These are phyloP conservation scores for Zygosaccharomyces kombuchaensis DNA, from an alignment of 805 yeast species.

Conservation along the genomic window DNA sequence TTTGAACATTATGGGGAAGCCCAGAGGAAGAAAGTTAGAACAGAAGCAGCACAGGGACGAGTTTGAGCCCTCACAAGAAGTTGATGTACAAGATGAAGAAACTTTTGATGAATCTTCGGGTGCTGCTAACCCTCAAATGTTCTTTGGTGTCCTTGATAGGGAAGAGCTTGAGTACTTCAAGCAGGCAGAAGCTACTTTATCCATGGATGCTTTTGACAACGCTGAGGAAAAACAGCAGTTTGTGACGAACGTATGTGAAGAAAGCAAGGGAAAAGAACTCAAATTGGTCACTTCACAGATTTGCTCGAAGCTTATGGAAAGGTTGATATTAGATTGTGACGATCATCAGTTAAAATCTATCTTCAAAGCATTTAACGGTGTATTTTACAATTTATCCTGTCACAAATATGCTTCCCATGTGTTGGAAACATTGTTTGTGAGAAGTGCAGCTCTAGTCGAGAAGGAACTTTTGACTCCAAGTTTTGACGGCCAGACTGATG, in stretches of 20 bases:
- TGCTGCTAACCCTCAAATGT: constrained; percentile 38
- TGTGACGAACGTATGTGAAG: constrained; percentile 74
- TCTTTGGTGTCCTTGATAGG: constrained; percentile 83
- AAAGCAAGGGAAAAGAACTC: constrained; percentile 82
- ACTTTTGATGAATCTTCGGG: constrained; percentile 11
- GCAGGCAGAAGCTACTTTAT: constrained; percentile 82
- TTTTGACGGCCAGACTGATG: constrained; percentile 35
- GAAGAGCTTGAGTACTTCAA: constrained; percentile 87
- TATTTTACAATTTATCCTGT: constrained; percentile 67
- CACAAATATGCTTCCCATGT: constrained; percentile 95
- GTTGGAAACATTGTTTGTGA: constrained; percentile 74
- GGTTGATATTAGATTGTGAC: constrained; percentile 65
- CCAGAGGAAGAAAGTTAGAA: constrained; percentile 42
- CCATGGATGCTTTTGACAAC: constrained; percentile 70
- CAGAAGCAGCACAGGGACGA: constrained; percentile 28
- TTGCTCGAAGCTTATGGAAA: constrained; percentile 87
- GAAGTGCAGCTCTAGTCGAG: constrained; percentile 70
- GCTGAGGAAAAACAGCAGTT: constrained; percentile 72
- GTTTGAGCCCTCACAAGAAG: constrained; percentile 18
- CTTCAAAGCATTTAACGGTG: constrained; percentile 65
- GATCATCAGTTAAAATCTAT: constrained; percentile 62
- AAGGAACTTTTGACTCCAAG: constrained; percentile 55
- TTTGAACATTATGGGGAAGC: constrained; percentile 24
- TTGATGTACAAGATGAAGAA: constrained; percentile 6
- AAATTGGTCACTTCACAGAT: constrained; percentile 91